These are phyloP conservation scores for Vachellia collinsii DNA, from an alignment of 306 rosid genomes.

Conservation along the genomic window DNA sequence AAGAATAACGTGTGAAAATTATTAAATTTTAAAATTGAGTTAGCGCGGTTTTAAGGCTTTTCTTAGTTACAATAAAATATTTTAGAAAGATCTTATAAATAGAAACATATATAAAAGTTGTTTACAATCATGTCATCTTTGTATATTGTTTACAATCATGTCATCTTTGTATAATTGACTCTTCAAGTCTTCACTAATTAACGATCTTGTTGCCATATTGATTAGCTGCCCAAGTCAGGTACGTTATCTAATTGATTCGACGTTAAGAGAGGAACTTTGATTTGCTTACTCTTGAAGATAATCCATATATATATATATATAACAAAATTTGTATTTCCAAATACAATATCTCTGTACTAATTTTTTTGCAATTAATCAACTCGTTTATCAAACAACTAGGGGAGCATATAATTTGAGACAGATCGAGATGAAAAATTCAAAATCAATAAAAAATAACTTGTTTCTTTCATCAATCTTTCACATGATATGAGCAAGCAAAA, in stretches of 20 bases:
- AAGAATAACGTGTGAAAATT: too few species aligned
- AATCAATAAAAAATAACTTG: not conserved
- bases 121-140: too few species aligned
- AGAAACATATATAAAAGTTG: too few species aligned
- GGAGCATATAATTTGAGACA: not conserved
- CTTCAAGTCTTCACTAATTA: not conserved
- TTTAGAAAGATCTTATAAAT: too few species aligned
- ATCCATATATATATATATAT: too few species aligned
- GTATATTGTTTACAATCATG: not conserved
- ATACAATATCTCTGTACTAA: not conserved
- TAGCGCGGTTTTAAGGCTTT: too few species aligned
- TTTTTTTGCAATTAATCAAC: not conserved
- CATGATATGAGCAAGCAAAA: not conserved
- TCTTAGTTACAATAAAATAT: too few species aligned
- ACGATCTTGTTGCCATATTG: not conserved
- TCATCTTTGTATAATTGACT: not conserved
- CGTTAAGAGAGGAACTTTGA: not conserved
- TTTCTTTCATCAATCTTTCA: not conserved
- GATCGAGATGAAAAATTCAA: not conserved
- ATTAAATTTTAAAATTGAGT: too few species aligned
- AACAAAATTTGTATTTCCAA: not conserved
- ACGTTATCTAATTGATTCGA: not conserved
- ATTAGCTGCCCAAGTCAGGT: not conserved
- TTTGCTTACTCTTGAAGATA: not conserved
- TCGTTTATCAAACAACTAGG: not conserved